These are phyloP conservation scores for Penicillium sp. DNA, from an alignment of 2,329 filamentous ascomycete genomes.

Conservation along the genomic window DNA sequence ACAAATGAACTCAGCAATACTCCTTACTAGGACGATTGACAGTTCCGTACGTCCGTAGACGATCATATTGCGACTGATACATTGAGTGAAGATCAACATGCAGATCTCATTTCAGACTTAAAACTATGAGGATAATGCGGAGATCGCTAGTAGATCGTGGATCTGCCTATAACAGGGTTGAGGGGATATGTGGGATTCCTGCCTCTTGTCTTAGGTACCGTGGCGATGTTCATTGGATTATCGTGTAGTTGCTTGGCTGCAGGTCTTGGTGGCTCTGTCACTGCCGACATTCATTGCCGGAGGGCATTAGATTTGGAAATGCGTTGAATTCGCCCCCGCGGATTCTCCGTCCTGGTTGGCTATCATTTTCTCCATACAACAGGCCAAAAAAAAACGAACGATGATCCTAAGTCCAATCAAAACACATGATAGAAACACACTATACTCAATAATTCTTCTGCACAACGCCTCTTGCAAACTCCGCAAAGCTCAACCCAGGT, in stretches of 20 bases:
- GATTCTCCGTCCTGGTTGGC: not conserved
- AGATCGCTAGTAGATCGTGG: not conserved
- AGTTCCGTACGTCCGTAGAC: constrained; percentile 3
- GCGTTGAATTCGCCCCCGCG: not conserved
- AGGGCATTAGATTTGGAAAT: not conserved
- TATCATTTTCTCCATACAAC: not conserved
- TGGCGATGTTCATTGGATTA: not conserved
- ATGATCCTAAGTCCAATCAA: not conserved
- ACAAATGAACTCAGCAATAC: too few relatives aligned
- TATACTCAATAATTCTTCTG: constrained; percentile 57
- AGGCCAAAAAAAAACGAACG: not conserved
- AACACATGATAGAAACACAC: not conserved
- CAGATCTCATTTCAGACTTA: not conserved
- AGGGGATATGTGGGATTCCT: not conserved
- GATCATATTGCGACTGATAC: not conserved
- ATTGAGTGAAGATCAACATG: constrained; percentile 2
- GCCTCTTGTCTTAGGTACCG: not conserved
- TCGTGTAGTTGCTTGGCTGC: not conserved
- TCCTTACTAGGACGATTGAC: too few relatives aligned
- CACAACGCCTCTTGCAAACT: constrained; percentile 76
- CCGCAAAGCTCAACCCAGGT: constrained; percentile 70
- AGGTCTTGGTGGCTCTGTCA: not conserved
- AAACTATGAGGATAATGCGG: constrained; percentile 2
- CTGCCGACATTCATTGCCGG: not conserved
- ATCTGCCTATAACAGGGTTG: not conserved